Evolutionary conservation across 257 asterid genomes (phyloP).

Genomic region (Ligustrum vulgare): DNA sequence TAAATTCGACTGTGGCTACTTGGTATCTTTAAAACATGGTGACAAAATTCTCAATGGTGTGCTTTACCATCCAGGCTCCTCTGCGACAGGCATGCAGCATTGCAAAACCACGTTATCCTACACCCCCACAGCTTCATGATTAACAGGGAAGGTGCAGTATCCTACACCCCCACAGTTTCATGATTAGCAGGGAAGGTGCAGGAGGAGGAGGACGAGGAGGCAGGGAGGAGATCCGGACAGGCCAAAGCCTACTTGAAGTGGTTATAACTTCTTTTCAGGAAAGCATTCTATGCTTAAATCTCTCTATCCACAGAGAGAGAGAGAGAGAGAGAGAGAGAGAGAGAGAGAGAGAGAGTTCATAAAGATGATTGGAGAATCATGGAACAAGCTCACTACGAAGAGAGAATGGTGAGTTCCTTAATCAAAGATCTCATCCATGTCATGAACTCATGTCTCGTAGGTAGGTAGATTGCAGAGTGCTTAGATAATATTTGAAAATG

Average conservation of each 20-base stretch:
- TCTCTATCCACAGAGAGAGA: conserved; percentile 36
- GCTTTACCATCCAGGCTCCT: conserved; percentile 57
- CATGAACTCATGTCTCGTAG: not conserved
- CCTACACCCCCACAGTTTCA: conserved; percentile 27
- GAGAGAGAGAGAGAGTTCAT: conserved; percentile 70
- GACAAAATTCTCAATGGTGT: conserved; percentile 62
- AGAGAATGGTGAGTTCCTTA: conserved; percentile 44
- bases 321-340: conserved; percentile 37
- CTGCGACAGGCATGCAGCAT: not conserved
- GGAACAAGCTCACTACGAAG: conserved; percentile 61
- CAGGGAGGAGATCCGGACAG: conserved; percentile 45
- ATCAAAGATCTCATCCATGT: not conserved
- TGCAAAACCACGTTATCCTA: conserved; percentile 42
- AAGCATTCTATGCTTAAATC: conserved; percentile 61
- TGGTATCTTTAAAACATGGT: conserved; percentile 62
- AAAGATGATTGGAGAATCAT: conserved; percentile 68
- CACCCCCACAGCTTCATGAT: conserved; percentile 21
- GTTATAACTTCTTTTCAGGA: conserved; percentile 73
- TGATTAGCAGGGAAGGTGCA: conserved; percentile 27
- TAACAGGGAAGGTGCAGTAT: conserved; percentile 19
- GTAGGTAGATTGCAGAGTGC: not conserved
- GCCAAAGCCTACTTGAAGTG: conserved; percentile 79
- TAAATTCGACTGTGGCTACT: conserved; percentile 80
- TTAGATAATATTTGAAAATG: not conserved
- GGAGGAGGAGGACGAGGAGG: conserved; percentile 30